Conservation (phyloP, 352 stramenopile species). For the Phytopythium chamaehyphon region DNA sequence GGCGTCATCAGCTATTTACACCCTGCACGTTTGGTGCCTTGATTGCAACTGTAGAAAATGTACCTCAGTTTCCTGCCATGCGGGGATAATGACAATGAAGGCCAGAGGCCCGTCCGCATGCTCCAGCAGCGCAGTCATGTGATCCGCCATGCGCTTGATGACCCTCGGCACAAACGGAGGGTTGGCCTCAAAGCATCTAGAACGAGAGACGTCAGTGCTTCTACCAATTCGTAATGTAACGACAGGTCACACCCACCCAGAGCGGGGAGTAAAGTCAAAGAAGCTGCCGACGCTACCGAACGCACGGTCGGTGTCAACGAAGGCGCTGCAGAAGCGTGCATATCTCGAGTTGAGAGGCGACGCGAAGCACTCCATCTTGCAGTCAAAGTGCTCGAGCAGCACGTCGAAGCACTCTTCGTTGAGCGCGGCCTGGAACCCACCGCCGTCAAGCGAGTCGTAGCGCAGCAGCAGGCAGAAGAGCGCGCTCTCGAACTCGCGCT, state of each 20-base stretch:
- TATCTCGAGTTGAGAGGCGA: slow-evolving; percentile 94
- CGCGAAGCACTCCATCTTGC: slow-evolving; percentile 92
- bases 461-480: slow-evolving; percentile 88
- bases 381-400: slow-evolving; percentile 88
- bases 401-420: slow-evolving; percentile 92
- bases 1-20: neutral
- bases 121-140: slow-evolving; percentile 82
- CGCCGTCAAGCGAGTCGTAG: slow-evolving; percentile 93
- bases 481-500: slow-evolving; percentile 56
- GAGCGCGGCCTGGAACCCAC: slow-evolving; percentile 90
- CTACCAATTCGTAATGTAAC: neutral
- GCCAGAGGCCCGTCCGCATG: slow-evolving; percentile 57
- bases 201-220: neutral
- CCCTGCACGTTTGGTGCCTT: neutral
- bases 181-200: slow-evolving; percentile 91
- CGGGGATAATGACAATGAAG: slow-evolving; percentile 92
- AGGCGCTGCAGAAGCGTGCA: slow-evolving; percentile 87
- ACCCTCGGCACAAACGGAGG: slow-evolving; percentile 93
- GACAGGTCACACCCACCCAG: slow-evolving; percentile 32
- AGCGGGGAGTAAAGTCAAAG: slow-evolving; percentile 89
- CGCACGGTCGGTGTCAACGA: slow-evolving; percentile 78
- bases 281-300: slow-evolving; percentile 94
- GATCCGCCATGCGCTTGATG: slow-evolving; percentile 88
- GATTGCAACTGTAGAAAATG: neutral
- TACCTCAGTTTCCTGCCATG: slow-evolving; percentile 82